Percentiles rank a stretch among this genome's conserved stretches.
Evolutionary conservation across 495 filamentous ascomycete genomes (phyloP).

Genomic region (Hyphodiscus hymeniophilus): DNA sequence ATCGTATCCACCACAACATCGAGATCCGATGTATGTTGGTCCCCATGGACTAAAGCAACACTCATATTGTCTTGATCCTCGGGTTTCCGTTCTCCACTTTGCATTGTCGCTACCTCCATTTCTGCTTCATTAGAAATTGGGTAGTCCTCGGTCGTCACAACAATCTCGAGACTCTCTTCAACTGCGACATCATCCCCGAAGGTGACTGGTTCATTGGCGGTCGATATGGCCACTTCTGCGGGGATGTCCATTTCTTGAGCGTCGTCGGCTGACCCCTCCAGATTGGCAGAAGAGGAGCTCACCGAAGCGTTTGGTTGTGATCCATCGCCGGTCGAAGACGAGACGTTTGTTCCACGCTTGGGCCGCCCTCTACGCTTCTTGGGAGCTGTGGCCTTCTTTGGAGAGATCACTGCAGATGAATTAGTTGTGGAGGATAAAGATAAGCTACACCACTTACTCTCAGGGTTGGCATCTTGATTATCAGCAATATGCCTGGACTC

Average conservation of each 20-base stretch:
- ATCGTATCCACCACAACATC: slow-evolving; percentile 13
- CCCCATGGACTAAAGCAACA: no score
- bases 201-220: neutral
- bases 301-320: neutral
- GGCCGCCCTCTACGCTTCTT: slow-evolving; percentile 10
- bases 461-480: slow-evolving; percentile 8
- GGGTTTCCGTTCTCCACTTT: neutral
- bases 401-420: neutral
- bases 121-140: slow-evolving; percentile 1
- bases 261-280: slow-evolving; percentile 8
- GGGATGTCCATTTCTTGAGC: neutral
- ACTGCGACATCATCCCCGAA: neutral
- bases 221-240: neutral
- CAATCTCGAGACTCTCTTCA: slow-evolving; percentile 8
- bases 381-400: neutral
- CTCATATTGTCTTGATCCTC: neutral
- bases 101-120: neutral
- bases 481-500: slow-evolving; percentile 13
- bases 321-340: neutral
- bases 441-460: neutral
- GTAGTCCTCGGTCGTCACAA: slow-evolving; percentile 1
- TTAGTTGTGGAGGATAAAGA: neutral
- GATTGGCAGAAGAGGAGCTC: slow-evolving; percentile 8
- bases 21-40: neutral
- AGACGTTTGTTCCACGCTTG: neutral